Evolutionary conservation across 1,284 basidiomycete species (phyloP), one percentile per base, ranked within the genome.

Genomic region (Pterula multifida): DNA sequence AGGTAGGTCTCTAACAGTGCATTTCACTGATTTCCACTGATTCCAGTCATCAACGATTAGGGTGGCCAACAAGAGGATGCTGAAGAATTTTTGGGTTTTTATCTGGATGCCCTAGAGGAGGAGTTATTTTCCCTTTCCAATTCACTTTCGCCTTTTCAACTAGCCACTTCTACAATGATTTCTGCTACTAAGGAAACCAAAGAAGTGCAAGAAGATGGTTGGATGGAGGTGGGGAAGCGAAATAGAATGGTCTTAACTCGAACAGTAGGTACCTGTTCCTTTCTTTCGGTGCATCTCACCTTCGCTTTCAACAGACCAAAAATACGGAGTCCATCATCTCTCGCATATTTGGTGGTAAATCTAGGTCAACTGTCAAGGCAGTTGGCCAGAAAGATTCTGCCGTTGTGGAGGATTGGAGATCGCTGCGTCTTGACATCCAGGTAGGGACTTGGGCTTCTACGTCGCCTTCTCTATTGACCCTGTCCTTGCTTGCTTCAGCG

Each of bases 81-180:
- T 0, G 94, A 98, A 65, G 95, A 98, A 67, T 98, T 97, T 67
- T 73, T 98, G n/a, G 94, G 95, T 6, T 96, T 97, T 69, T 94
- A 92, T 69, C 73, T 98, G 44, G 93, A 97, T 63, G 91, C 92
- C 0, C 71, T 98, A 2, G 93, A 97, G 65, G 95, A 98, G 61
- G 95, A 98, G 67, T 66, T 98, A 13, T 68, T 91, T 2, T 73
- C 74, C 1, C 70, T 94, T 3, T 68, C 79, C 42, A 66, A 76
- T 25, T 68, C 74, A 0, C 56, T 81, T 6, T 64, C 62, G 46
- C 68, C 71, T 1, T 52, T 61, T 11, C 49, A 49, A 1, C 19
- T 17, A 48, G 44, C 47, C 17, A 22, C 52, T 6, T 12, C 51
- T 3, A 55, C 54, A 19, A 32, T 60, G 24, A 55, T 54, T 26